Evolutionary conservation across 805 yeast species (phyloP), one percentile per base, ranked within the genome.

Genomic region (Diddensiella transvaalensis): DNA sequence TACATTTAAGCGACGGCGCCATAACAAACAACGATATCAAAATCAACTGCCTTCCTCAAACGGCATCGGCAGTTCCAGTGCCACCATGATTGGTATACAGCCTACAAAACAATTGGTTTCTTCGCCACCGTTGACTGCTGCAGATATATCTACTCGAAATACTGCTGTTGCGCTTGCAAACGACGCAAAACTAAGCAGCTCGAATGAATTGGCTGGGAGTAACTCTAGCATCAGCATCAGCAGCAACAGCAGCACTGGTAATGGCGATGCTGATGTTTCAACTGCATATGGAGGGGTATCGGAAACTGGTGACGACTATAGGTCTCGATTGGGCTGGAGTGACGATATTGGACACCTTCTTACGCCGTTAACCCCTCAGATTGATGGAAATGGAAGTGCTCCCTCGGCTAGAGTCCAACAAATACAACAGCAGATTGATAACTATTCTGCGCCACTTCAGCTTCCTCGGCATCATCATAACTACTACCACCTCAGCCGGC

Each of bases 1-100:
- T 15, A 48, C 42, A 15, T 15, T 47, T 18, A 22, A 42, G 23
- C 48, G 43, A 33, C 43, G 32, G 33, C 19, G 43, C 8, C 32
- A 26, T 26, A 26, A 26, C 32, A 26, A 26, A n/a, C 40, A 38
- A 11, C 40, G 40, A 17, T 21, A 6, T 5, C n/a, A 15, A 8
- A 26, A 8, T 8, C 32, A 8, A 13, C 13, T 13, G 8, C 13
- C 32, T 26, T 26, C 32, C 8, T 26, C 32, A 26, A n/a, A n/a
- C n/a, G n/a, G n/a, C n/a, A n/a, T n/a, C n/a, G n/a, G n/a, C n/a
- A n/a, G n/a, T n/a, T n/a, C n/a, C n/a, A n/a, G n/a, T n/a, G n/a
- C n/a, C n/a, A n/a, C n/a, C n/a, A n/a, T n/a, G n/a, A n/a, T n/a
- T n/a, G n/a, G n/a, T n/a, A n/a, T n/a, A n/a, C 32, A 13, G 13